Evolutionary conservation across 441 rosid species (phyloP).

Genomic region (Eruca vesicaria): DNA sequence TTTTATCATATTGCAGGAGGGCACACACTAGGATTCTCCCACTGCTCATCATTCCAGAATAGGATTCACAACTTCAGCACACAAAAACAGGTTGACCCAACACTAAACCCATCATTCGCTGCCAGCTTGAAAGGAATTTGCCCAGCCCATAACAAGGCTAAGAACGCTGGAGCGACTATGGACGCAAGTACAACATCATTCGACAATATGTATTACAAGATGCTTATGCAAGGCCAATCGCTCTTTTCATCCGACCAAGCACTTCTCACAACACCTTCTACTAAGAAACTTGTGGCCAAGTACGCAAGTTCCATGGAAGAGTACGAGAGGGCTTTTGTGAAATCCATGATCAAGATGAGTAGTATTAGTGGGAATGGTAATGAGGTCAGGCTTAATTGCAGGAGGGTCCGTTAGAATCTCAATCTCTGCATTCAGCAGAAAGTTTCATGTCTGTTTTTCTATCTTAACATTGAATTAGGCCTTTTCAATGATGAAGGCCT

Average conservation of each 20-base stretch:
- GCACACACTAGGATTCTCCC: slow-evolving; percentile 71
- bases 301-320: slow-evolving; percentile 39
- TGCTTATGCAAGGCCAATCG: slow-evolving; percentile 52
- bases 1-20: slow-evolving; percentile 41
- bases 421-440: not conserved
- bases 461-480: not conserved
- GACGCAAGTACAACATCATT: slow-evolving; percentile 8
- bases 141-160: not conserved
- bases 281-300: slow-evolving; percentile 43
- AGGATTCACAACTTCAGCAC: slow-evolving; percentile 66
- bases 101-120: slow-evolving; percentile 52
- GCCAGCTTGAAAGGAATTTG: slow-evolving; percentile 30
- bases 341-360: slow-evolving; percentile 14
- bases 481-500: not conserved
- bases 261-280: slow-evolving; percentile 12
- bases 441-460: not conserved
- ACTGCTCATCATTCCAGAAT: slow-evolving; percentile 65
- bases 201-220: slow-evolving; percentile 56
- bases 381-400: slow-evolving; percentile 53
- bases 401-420: slow-evolving; percentile 35
- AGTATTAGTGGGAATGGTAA: slow-evolving; percentile 45
- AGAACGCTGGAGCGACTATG: not conserved
- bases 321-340: slow-evolving; percentile 46
- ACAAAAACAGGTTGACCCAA: slow-evolving; percentile 56
- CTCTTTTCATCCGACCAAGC: slow-evolving; percentile 8